Evolutionary conservation across 2,329 filamentous ascomycete genomes (phyloP).

Genomic region (Trichothecium roseum): DNA sequence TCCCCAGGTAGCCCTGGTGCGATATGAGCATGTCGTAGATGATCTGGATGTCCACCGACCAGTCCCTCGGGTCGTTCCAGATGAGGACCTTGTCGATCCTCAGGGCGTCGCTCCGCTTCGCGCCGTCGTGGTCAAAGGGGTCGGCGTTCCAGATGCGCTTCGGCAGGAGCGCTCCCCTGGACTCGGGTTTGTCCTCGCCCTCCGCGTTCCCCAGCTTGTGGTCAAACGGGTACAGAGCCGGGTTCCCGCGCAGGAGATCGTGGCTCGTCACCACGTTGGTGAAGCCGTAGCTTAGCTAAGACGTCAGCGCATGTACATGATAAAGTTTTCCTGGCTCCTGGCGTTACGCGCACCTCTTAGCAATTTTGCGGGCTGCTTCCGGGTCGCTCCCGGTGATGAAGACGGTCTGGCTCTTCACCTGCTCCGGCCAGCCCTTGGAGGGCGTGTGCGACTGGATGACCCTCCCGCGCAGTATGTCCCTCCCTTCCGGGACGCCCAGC

Average conservation of each 20-base stretch:
- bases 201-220: slow-evolving; percentile 1
- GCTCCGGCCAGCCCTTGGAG: slow-evolving; percentile 48
- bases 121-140: background rate
- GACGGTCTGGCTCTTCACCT: slow-evolving; percentile 41
- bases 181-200: background rate
- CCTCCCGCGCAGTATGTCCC: slow-evolving; percentile 21
- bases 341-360: slow-evolving; percentile 48
- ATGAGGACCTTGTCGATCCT: slow-evolving; percentile 88
- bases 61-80: slow-evolving; percentile 93
- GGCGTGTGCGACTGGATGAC: slow-evolving; percentile 81
- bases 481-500: slow-evolving; percentile 17
- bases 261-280: slow-evolving; percentile 73
- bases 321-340: background rate
- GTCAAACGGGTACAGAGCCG: slow-evolving; percentile 76
- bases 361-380: slow-evolving; percentile 59
- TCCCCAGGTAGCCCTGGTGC: slow-evolving; percentile 67
- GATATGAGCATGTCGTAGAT: slow-evolving; percentile 78
- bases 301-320: slow-evolving; percentile 1
- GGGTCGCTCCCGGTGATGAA: slow-evolving; percentile 64
- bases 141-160: background rate
- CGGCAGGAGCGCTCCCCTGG: background rate
- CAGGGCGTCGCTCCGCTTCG: slow-evolving; percentile 25
- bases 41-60: slow-evolving; percentile 81
- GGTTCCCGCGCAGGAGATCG: slow-evolving; percentile 68
- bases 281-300: slow-evolving; percentile 51